A percentile compares a stretch with the other conserved stretches of the same genome.
Conservation (phyloP, 2,329 filamentous ascomycete species). For the Penicillium olsonii region DNA sequence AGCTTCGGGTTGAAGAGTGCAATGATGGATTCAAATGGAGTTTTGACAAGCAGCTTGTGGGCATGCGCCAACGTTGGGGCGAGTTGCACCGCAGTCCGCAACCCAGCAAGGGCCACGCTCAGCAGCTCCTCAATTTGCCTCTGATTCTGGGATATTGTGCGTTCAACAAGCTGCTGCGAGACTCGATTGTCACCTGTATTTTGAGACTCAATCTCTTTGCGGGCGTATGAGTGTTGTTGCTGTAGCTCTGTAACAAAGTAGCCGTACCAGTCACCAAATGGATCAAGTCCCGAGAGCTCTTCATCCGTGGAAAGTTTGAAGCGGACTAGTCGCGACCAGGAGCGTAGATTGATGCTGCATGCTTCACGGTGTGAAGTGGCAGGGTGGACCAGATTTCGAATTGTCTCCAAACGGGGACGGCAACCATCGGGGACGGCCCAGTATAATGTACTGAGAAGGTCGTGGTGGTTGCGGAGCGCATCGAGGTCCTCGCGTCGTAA, state of each 20-base stretch:
- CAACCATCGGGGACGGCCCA: constrained; percentile 56
- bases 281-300: constrained; percentile 44
- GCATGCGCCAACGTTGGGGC: constrained; percentile 44
- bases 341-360: constrained; percentile 58
- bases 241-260: constrained; percentile 56
- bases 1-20: constrained; percentile 55
- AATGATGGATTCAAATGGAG: constrained; percentile 50
- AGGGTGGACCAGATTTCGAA: constrained; percentile 59
- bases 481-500: constrained; percentile 56
- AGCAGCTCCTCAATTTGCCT: constrained; percentile 58
- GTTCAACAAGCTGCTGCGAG: constrained; percentile 51
- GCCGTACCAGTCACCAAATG: constrained; percentile 57
- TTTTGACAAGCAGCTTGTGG: constrained; percentile 45
- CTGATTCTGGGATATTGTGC: constrained; percentile 59
- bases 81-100: constrained; percentile 51
- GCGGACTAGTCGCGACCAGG: constrained; percentile 59
- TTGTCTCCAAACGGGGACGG: constrained; percentile 54
- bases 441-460: constrained; percentile 62
- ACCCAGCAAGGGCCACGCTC: constrained; percentile 52
- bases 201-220: constrained; percentile 60
- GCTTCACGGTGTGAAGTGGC: constrained; percentile 60
- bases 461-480: constrained; percentile 63
- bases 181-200: constrained; percentile 42
- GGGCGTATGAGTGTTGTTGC: constrained; percentile 57
- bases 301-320: constrained; percentile 59